Evolutionary conservation across 805 yeast species (phyloP), one percentile per base, ranked within the genome.

Genomic region (Candida loeiensis): DNA sequence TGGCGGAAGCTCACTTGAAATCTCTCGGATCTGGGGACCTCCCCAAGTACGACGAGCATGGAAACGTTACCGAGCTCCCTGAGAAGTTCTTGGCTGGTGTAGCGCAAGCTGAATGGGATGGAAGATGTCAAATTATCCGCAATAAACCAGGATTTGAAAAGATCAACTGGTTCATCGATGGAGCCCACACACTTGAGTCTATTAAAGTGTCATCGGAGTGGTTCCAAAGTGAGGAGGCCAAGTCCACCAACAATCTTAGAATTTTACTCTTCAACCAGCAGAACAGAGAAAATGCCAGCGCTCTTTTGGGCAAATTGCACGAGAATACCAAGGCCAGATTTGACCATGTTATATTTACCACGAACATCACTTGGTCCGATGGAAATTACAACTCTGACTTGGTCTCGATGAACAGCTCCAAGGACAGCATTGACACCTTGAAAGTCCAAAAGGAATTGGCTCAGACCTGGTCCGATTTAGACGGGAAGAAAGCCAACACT

Each of bases 151-250:
- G 58, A 2, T 63, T 49, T 45, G 64, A 58, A 29, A 58, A 63
- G 2, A 62, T 82, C 13, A 76, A 74, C n/a, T 93, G 96, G 95
- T 81, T 65, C 47, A 63, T 91, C 12, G 99, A 93, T 63, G 99
- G 99, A 14, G 98, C 99, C 0, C 99, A 93, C 53, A 93, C 99
- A 0, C 65, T 74, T 34, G 99, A 93, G 54, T 85, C 96, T 44
- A 76, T 95, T 17, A 70, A 71, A 21, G 95, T 81, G n/a, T 85
- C 96, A 0, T 73, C 91, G 0, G 64, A 62, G 7, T 93, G 99
- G 99, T 87, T 83, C 51, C 62, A 61, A 32, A 39, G 41, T 12
- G 60, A 49, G 11, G 37, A 36, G 20, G 16, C 34, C 4, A 40
- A 41, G 2, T 44, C 59, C 2, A 58, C 54, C n/a, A 67, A 66